Evolutionary conservation across 805 yeast genomes (phyloP), one percentile per base, ranked within the genome.

Genomic region (Candida succiphila): DNA sequence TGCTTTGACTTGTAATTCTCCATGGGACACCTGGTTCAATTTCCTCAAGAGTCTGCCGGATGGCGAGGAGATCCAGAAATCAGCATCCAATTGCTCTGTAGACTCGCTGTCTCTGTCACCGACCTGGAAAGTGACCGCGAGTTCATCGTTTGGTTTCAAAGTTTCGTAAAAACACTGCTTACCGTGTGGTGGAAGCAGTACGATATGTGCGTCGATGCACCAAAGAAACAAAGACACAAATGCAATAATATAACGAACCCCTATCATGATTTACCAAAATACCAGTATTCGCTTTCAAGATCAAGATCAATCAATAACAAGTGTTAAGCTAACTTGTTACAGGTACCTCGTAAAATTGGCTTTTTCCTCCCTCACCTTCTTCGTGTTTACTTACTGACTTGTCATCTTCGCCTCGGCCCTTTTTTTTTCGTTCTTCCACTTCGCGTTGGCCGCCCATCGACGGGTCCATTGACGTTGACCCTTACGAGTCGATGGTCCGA

Each of bases 71-170:
- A 57, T 44, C 64, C 75, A 67, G 56, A 88, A 86, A 52, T 86
- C 94, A 31, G 69, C 63, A 10, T 59, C 64, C 41, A 75, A 61
- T 52, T 82, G 92, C 35, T 73, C 76, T 21, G 77, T 68, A 33
- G 84, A 72, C 38, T 67, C 69, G 27, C 80, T 76, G 46, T 85
- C 80, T 59, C 96, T 75, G 51, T 88, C 86, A 43, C 96, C 96
- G 33, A 84, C 94, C 62, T 89, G 98, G 72, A 80, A 89, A 31
- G 86, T 70, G 40, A 89, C 78, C 15, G 95, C 81, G 45, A 89
- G 65, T 56, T 82, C 86, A 60, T 89, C 98, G 45, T 84, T 83
- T 48, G 69, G 69, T 54, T 78, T 82, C 63, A 92, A 67, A 37
- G 69, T 69, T 54, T 92, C 97, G 49, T 69, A 86, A 60, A 86